Percentiles rank a stretch among this genome's conserved stretches.
Conservation (phyloP, 208 protist genomes). For the Wallacemonas collosoma region DNA sequence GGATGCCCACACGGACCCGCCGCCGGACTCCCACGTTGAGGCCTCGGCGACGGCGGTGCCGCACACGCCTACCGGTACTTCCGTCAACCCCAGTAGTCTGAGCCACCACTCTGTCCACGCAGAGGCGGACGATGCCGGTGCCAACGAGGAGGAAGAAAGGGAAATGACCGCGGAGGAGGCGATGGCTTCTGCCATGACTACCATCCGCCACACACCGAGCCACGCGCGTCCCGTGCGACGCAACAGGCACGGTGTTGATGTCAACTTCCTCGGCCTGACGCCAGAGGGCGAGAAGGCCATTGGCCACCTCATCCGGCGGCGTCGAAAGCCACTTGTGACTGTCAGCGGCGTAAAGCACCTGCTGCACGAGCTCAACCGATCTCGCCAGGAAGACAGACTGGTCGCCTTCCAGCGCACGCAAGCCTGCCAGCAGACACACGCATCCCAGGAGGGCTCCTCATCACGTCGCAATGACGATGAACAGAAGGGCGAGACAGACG, state of each 20-base stretch:
- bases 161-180: conserved; percentile 5
- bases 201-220: not conserved
- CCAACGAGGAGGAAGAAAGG: not conserved
- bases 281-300: conserved; percentile 58
- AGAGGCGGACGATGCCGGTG: too few relatives aligned
- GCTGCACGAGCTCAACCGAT: conserved; percentile 54
- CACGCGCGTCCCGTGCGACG: not conserved
- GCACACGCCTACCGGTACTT: too few relatives aligned
- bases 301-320: conserved; percentile 65
- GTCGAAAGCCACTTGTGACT: conserved; percentile 62
- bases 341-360: conserved; percentile 76
- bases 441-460: too few relatives aligned
- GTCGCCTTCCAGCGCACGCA: conserved; percentile 20
- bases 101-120: too few relatives aligned
- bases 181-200: not conserved
- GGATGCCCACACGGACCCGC: too few relatives aligned
- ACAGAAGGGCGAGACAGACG: too few relatives aligned
- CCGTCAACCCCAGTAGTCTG: too few relatives aligned
- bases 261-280: conserved; percentile 65
- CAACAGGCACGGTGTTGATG: conserved; percentile 20
- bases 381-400: conserved; percentile 36
- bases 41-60: too few relatives aligned
- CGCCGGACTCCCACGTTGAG: too few relatives aligned
- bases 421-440: not conserved
- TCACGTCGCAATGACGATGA: too few relatives aligned